Evolutionary conservation across 164 flowering plant species (phyloP).

Genomic region (Dillenia turbinata): DNA sequence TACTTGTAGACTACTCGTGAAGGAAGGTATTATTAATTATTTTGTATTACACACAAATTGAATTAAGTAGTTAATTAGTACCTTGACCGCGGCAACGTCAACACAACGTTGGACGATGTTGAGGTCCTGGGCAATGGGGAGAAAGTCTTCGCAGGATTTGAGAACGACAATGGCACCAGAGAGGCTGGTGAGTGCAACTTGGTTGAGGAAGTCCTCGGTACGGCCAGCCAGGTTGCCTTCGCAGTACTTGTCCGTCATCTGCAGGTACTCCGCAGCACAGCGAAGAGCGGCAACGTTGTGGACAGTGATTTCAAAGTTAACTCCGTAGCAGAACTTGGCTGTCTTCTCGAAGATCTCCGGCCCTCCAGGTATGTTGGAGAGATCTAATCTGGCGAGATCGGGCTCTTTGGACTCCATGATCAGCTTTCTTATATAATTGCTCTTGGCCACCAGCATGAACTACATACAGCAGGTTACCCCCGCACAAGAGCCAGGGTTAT

Average conservation of each 20-base stretch:
- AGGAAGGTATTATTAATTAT: not conserved
- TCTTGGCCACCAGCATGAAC: constrained; percentile 92
- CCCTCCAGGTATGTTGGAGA: constrained; percentile 81
- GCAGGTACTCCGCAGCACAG: constrained; percentile 84
- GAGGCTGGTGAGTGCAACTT: constrained; percentile 62
- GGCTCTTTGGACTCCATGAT: constrained; percentile 57
- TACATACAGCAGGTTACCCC: constrained; percentile 17
- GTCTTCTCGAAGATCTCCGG: constrained; percentile 86
- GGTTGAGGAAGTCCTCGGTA: constrained; percentile 71
- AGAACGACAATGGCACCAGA: constrained; percentile 69
- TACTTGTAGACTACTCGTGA: not conserved
- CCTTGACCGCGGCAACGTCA: constrained; percentile 59
- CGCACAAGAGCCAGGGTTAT: no score
- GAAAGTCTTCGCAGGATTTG: constrained; percentile 67
- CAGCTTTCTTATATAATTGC: constrained; percentile 69
- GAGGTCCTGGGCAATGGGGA: constrained; percentile 67
- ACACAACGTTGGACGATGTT: constrained; percentile 63
- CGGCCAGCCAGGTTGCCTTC: constrained; percentile 65
- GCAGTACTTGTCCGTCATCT: constrained; percentile 78
- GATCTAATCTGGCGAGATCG: constrained; percentile 49
- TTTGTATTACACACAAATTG: not conserved
- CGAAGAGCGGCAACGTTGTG: constrained; percentile 80
- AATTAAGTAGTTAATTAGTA: constrained; percentile 8
- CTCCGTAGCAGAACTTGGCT: constrained; percentile 89
- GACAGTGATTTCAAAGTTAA: constrained; percentile 83